Percentiles rank a stretch among this genome's conserved stretches.
Evolutionary conservation across 176 grass and related monocot genomes (phyloP).

Genomic region (Aegilops umbellulata): DNA sequence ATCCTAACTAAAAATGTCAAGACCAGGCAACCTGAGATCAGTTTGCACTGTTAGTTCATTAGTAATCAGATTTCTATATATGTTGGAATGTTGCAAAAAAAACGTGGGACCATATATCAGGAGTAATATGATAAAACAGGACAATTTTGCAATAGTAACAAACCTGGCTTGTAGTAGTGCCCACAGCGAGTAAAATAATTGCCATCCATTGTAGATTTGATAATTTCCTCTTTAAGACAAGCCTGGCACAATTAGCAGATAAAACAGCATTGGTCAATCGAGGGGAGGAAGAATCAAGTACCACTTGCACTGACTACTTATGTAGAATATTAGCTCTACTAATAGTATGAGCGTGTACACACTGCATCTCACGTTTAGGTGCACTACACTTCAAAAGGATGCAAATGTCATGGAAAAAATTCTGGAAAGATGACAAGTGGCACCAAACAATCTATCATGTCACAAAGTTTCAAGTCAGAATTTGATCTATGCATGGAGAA

Average conservation of each 20-base stretch:
- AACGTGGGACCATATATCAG: background rate
- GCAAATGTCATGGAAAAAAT: background rate
- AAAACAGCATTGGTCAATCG: conserved; percentile 11
- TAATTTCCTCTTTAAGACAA: conserved; percentile 78
- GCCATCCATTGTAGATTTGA: conserved; percentile 95
- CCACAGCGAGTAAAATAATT: conserved; percentile 81
- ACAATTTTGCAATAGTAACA: conserved; percentile 7
- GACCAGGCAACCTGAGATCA: background rate
- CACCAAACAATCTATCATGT: background rate
- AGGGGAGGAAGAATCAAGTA: conserved; percentile 18
- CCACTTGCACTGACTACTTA: background rate
- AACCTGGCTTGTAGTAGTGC: conserved; percentile 97
- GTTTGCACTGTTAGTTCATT: background rate
- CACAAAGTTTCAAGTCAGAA: background rate
- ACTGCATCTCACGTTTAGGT: background rate
- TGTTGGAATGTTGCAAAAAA: background rate
- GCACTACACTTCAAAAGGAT: background rate
- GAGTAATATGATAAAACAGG: conserved; percentile 8
- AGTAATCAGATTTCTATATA: background rate
- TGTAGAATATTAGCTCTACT: background rate
- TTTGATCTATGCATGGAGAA: background rate
- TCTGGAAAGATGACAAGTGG: background rate
- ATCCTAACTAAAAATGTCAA: background rate
- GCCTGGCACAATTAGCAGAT: conserved; percentile 51
- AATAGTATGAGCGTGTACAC: background rate